Conservation (phyloP, 1,284 basidiomycete genomes). For the Rhodotorula sp. region DNA sequence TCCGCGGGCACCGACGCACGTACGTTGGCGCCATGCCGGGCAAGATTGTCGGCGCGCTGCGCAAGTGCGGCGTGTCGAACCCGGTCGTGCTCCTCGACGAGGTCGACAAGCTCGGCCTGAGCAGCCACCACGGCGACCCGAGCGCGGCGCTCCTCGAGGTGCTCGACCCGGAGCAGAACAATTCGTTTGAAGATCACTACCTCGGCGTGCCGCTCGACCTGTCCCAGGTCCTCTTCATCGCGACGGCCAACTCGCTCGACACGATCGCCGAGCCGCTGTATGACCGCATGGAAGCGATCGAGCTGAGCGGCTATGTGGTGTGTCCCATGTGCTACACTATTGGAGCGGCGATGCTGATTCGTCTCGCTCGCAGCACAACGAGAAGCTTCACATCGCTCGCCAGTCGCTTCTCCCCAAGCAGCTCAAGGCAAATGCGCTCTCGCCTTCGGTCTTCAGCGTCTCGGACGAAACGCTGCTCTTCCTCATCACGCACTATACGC, state of each 20-base stretch:
- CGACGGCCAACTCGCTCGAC: constrained; percentile 54
- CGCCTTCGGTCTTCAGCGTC: constrained; percentile 58
- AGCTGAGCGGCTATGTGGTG: constrained; percentile 52
- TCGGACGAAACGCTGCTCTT: constrained; percentile 69
- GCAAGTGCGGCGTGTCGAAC: constrained; percentile 53
- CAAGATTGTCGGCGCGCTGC: constrained; percentile 57
- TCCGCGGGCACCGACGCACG: constrained; percentile 51
- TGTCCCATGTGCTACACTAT: not conserved
- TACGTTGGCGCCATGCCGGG: constrained; percentile 58
- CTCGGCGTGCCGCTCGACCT: constrained; percentile 44
- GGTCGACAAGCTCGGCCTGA: constrained; percentile 53
- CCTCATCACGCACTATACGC: constrained; percentile 75
- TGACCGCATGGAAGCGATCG: constrained; percentile 54
- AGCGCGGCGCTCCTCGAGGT: constrained; percentile 55
- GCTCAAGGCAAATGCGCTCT: constrained; percentile 67
- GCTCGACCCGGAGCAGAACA: constrained; percentile 50
- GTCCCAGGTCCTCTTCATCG: constrained; percentile 52
- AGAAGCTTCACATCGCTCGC: constrained; percentile 53
- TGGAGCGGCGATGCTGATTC: constrained; percentile 61
- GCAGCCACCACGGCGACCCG: constrained; percentile 53
- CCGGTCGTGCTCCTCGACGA: constrained; percentile 55
- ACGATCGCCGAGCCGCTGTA: constrained; percentile 53
- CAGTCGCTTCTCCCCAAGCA: constrained; percentile 79
- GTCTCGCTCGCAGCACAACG: constrained; percentile 60
- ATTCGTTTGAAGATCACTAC: constrained; percentile 54